Conservation (phyloP, 352 stramenopile genomes). For the Phytophthora lateralis region DNA sequence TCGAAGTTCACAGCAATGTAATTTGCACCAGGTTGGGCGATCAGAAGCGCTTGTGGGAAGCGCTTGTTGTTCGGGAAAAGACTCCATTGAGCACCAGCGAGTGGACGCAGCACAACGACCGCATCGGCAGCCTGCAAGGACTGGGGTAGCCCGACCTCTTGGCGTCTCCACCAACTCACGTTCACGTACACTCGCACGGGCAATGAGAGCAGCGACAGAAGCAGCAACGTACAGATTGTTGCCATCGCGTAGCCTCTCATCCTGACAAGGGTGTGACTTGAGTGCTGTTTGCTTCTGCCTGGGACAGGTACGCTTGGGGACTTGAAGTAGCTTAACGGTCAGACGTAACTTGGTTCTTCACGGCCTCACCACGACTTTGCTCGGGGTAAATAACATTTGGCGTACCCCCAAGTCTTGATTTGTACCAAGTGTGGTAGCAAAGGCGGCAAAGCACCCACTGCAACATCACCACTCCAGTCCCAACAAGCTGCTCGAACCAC, state of each 20-base stretch:
- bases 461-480: too few relatives aligned
- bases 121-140: conserved; percentile 21
- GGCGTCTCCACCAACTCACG: conserved; percentile 9
- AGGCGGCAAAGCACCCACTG: too few relatives aligned
- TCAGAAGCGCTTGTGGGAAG: conserved; percentile 17
- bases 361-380: too few relatives aligned
- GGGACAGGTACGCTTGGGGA: too few relatives aligned
- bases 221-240: conserved; percentile 1
- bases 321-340: neutral
- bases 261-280: neutral
- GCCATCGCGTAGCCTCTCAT: conserved; percentile 1
- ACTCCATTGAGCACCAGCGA: conserved; percentile 27
- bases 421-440: too few relatives aligned
- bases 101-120: conserved; percentile 22
- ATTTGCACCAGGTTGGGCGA: conserved; percentile 25
- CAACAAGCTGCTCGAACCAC: too few relatives aligned
- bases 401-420: too few relatives aligned
- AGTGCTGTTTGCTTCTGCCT: neutral
- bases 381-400: too few relatives aligned
- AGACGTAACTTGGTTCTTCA: neutral
- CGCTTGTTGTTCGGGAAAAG: conserved; percentile 16
- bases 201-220: conserved; percentile 27
- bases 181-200: conserved; percentile 16
- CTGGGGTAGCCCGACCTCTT: neutral
- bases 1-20: conserved; percentile 43